phyloP scores from a whole-genome alignment of 2,329 filamentous ascomycete species.

The Diaporthe citriasiana region DNA sequence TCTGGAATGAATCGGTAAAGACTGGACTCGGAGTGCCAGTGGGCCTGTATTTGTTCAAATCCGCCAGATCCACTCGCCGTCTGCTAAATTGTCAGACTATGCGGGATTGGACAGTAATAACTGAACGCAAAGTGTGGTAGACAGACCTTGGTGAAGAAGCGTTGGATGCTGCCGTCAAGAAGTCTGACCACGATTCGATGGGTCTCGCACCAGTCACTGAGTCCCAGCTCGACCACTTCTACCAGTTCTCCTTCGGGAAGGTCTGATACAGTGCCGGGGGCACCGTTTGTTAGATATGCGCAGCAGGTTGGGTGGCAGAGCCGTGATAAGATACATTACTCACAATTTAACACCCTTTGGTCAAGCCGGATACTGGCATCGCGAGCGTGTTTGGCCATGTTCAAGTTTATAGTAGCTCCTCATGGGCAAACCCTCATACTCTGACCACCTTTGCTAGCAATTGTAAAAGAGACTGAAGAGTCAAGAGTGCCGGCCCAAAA shows the following conservation, averaged over 20 bases:
- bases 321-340: not conserved
- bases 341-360: not conserved
- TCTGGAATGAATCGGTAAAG: not conserved
- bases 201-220: not conserved
- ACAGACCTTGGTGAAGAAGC: not conserved
- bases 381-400: not conserved
- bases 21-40: slow-evolving; percentile 6
- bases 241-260: slow-evolving; percentile 5
- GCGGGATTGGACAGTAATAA: not conserved
- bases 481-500: too few relatives aligned
- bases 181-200: not conserved
- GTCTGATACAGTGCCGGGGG: not conserved
- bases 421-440: too few relatives aligned
- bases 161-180: not conserved
- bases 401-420: too few relatives aligned
- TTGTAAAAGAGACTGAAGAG: too few relatives aligned
- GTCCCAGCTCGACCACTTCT: not conserved
- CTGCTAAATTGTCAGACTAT: not conserved
- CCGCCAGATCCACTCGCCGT: not conserved
- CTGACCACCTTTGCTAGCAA: too few relatives aligned
- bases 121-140: too few relatives aligned
- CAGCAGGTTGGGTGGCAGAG: not conserved
- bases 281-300: not conserved
- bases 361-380: not conserved
- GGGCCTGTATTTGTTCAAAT: not conserved